Percentiles rank a stretch among this genome's conserved stretches.
These are phyloP conservation scores for Dryas drummondii DNA, from an alignment of 306 rosid species.

Conservation along the genomic window DNA sequence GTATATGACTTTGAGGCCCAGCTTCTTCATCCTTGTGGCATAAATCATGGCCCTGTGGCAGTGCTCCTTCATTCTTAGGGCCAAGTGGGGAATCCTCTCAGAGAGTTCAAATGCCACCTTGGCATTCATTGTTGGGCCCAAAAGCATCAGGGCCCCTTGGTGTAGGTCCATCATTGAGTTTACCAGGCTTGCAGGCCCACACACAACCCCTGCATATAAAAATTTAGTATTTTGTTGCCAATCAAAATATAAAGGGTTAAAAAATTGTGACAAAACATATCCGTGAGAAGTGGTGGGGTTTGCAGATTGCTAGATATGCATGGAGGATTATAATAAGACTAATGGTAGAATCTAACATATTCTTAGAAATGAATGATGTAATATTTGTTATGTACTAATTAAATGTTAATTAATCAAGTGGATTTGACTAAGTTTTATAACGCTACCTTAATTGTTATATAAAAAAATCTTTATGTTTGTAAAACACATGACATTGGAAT, in stretches of 20 bases:
- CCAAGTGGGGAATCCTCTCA: constrained; percentile 80
- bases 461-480: too few species aligned
- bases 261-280: too few species aligned
- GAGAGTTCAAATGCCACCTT: constrained; percentile 90
- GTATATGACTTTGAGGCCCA: constrained; percentile 72
- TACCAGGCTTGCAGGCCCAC: constrained; percentile 72
- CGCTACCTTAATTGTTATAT: too few species aligned
- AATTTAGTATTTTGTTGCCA: background rate
- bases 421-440: too few species aligned
- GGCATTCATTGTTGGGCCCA: constrained; percentile 94
- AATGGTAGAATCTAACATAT: too few species aligned
- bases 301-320: too few species aligned
- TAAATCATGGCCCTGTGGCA: constrained; percentile 55
- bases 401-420: too few species aligned
- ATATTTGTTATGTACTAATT: too few species aligned
- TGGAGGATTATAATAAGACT: too few species aligned
- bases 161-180: constrained; percentile 92
- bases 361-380: too few species aligned
- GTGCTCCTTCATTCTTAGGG: constrained; percentile 79
- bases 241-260: background rate
- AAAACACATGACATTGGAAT: background rate
- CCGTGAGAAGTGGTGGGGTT: too few species aligned
- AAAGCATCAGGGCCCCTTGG: constrained; percentile 83
- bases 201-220: constrained; percentile 60
- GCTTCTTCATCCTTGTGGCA: constrained; percentile 53